These are phyloP conservation scores for Scytalidium sp. DNA, from an alignment of 2,329 filamentous ascomycete species.

Conservation along the genomic window DNA sequence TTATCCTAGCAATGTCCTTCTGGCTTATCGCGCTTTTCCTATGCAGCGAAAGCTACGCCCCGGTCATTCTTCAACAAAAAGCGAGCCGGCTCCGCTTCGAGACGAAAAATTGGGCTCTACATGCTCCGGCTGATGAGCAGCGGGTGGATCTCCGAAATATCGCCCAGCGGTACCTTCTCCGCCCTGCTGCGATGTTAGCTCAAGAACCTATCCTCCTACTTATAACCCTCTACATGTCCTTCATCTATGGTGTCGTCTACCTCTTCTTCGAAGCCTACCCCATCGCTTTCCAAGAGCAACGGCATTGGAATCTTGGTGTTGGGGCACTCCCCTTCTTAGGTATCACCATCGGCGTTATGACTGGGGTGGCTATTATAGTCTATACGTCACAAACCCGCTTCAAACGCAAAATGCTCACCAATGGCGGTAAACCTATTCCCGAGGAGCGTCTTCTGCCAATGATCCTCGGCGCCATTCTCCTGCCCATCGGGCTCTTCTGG, in stretches of 20 bases:
- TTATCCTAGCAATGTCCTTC: conserved; percentile 40
- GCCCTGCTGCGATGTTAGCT: conserved; percentile 19
- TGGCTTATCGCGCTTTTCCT: conserved; percentile 36
- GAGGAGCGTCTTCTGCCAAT: conserved; percentile 44
- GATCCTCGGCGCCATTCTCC: conserved; percentile 39
- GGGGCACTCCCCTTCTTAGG: conserved; percentile 37
- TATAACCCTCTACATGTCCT: conserved; percentile 25
- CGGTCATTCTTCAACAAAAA: conserved; percentile 41
- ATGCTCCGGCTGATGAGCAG: conserved; percentile 21
- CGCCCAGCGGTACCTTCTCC: conserved; percentile 21
- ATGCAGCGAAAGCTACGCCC: conserved; percentile 46
- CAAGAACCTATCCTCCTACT: conserved; percentile 7
- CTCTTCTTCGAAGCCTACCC: conserved; percentile 44
- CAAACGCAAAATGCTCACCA: conserved; percentile 20
- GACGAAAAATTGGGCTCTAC: conserved; percentile 36
- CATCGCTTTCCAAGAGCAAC: conserved; percentile 34
- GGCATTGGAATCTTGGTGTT: conserved; percentile 34
- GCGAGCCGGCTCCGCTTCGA: conserved; percentile 41
- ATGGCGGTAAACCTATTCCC: conserved; percentile 30
- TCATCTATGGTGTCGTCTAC: conserved; percentile 37
- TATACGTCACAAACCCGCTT: conserved; percentile 31
- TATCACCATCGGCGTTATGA: conserved; percentile 33
- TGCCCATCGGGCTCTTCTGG: conserved; percentile 46
- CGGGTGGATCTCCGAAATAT: conserved; percentile 20
- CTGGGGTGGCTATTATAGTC: conserved; percentile 49